phyloP scores from a whole-genome alignment of 2,329 filamentous ascomycete genomes.

The Trichoderma gracile region DNA sequence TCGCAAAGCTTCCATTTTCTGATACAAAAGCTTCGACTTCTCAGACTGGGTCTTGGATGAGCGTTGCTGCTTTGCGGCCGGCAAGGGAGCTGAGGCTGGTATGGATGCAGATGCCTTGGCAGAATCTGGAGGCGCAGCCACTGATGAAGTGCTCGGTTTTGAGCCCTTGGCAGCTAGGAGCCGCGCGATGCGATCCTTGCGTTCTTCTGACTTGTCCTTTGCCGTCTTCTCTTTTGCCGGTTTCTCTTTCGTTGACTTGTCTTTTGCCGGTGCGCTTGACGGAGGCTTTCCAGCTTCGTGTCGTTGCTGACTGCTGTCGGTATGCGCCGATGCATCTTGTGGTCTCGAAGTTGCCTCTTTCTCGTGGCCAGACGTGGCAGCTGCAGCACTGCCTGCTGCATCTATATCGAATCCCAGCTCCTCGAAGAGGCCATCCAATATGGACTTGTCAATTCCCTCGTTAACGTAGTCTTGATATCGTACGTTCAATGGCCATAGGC shows the following conservation, averaged over 20 bases:
- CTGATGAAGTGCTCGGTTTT: slow-evolving; percentile 42
- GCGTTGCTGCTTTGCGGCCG: background rate
- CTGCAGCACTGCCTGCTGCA: background rate
- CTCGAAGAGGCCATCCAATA: slow-evolving; percentile 66
- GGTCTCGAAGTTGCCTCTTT: background rate
- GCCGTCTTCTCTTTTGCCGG: too few species aligned
- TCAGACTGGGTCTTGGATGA: slow-evolving; percentile 52
- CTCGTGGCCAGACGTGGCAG: background rate
- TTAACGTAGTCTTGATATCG: slow-evolving; percentile 71
- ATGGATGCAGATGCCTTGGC: slow-evolving; percentile 15
- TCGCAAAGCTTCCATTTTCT: slow-evolving; percentile 75
- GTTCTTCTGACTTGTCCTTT: slow-evolving; percentile 53
- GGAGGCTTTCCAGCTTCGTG: background rate
- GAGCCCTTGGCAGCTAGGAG: slow-evolving; percentile 72
- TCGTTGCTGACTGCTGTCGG: background rate
- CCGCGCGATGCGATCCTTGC: slow-evolving; percentile 75
- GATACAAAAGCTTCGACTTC: slow-evolving; percentile 71
- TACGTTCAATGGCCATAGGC: slow-evolving; percentile 66
- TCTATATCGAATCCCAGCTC: slow-evolving; percentile 62
- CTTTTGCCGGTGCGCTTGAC: slow-evolving; percentile 19
- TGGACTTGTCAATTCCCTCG: slow-evolving; percentile 66
- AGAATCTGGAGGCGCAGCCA: slow-evolving; percentile 12
- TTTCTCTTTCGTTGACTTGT: slow-evolving; percentile 9
- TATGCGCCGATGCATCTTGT: background rate
- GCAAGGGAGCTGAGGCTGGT: slow-evolving; percentile 16